A percentile compares a stretch with the other conserved stretches of the same genome.
Conservation (phyloP, 2,329 filamentous ascomycete genomes). For the Verticillium zaregamsianum region DNA sequence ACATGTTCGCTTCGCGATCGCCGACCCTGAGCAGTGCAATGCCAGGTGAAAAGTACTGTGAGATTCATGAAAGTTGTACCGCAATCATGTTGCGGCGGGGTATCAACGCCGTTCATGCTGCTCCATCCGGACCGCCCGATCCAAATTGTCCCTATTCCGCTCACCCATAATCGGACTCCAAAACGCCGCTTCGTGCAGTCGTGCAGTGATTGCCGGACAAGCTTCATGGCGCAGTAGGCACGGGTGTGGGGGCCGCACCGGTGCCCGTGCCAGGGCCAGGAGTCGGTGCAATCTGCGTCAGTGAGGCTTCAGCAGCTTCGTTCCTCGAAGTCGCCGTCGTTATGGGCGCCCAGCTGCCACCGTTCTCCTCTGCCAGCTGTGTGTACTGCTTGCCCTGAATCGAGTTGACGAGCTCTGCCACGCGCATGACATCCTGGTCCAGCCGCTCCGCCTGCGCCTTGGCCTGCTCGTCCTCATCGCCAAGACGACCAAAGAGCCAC, state of each 20-base stretch:
- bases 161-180: not conserved
- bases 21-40: not conserved
- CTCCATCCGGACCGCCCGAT: too few species aligned
- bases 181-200: not conserved
- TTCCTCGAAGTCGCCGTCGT: slow-evolving; percentile 7
- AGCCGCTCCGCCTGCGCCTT: slow-evolving; percentile 30
- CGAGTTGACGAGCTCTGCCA: slow-evolving; percentile 27
- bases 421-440: slow-evolving; percentile 29
- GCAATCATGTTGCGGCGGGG: not conserved
- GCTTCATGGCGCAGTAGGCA: not conserved
- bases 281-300: not conserved
- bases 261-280: not conserved
- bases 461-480: slow-evolving; percentile 29
- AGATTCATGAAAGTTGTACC: not conserved
- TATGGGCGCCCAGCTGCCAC: slow-evolving; percentile 31
- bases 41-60: not conserved
- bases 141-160: not conserved
- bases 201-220: not conserved
- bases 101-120: not conserved
- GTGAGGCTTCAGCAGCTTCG: not conserved
- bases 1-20: not conserved
- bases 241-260: not conserved
- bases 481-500: slow-evolving; percentile 39
- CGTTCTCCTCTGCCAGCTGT: slow-evolving; percentile 26
- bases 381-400: slow-evolving; percentile 29